Conservation (phyloP, 306 rosid genomes). For the Quercus robur region DNA sequence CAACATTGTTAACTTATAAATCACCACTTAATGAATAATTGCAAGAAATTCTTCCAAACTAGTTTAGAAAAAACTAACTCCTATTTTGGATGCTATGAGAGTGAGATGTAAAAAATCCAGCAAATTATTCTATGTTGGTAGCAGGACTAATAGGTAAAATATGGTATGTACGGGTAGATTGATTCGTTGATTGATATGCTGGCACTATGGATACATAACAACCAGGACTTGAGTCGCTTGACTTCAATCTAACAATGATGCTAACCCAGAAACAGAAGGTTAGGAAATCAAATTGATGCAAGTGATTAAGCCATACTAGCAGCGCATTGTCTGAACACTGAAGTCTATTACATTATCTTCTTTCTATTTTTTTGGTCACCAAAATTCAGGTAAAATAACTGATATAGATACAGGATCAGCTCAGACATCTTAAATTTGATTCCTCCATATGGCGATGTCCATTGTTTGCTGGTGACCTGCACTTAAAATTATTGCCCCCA, state of each 20-base stretch:
- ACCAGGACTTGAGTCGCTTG: too few relatives aligned
- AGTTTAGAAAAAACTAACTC: too few relatives aligned
- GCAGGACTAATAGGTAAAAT: too few relatives aligned
- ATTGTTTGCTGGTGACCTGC: not conserved
- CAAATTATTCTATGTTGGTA: too few relatives aligned
- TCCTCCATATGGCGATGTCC: not conserved
- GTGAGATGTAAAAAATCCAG: too few relatives aligned
- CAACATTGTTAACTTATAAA: too few relatives aligned
- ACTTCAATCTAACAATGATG: not conserved
- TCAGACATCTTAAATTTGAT: not conserved
- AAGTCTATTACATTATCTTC: not conserved
- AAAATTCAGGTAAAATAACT: not conserved
- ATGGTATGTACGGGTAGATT: too few relatives aligned
- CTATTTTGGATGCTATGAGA: too few relatives aligned
- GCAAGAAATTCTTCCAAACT: too few relatives aligned
- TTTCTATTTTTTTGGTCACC: not conserved
- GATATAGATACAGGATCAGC: not conserved
- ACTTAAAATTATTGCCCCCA: not conserved
- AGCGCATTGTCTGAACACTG: not conserved
- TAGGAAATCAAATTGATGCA: not conserved
- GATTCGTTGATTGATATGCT: too few relatives aligned
- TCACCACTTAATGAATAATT: too few relatives aligned
- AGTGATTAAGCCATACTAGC: not conserved
- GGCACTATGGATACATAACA: too few relatives aligned
- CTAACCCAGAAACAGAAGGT: not conserved